Evolutionary conservation across 768 basidiomycete species (phyloP), one percentile per base, ranked within the genome.

Genomic region (Glaciozyma martinii): DNA sequence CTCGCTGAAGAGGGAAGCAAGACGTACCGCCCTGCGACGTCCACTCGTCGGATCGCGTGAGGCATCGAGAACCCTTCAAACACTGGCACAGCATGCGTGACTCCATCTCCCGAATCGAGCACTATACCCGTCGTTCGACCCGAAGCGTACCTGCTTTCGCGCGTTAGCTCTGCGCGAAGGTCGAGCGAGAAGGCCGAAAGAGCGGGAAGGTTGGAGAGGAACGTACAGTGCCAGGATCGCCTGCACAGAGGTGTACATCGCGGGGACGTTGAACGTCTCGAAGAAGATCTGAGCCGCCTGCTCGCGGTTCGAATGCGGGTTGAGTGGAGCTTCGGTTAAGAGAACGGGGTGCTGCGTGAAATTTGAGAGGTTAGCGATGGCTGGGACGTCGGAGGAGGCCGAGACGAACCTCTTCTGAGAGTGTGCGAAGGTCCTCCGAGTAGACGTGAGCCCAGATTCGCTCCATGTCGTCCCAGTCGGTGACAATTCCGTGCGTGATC

Each of bases 391-490:
- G 25, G 61, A 16, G 13, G 53, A 19, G 49, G 44, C 21, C 40
- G 42, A 21, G 27, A 72, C 80, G 65, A 67, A 94, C 94, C 85
- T 98, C 94, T 80, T 98, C 95, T 75, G 90, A 93, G 71, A 97
- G 79, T 7, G 93, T 95, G 27, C 90, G 89, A 53, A 98, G 80
- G 75, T 95, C 94, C 75, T 98, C 92, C 27, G 89, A 86, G 75
- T 97, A 99, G 55, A 98, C 88, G 87, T 90, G 93, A 70, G 83
- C 88, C 95, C 95, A 99, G 82, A 99, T 97, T 66, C 89, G 85
- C 77, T 99, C 95, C 95, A 99, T 99, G 75, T 99, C 95, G 75
- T 99, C 95, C 94, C 95, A 99, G 79, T 99, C 90, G 44, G 89
- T 94, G 13, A 99, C 95, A 65, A 99, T 92, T 18, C 95, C 95